These are phyloP conservation scores for Geranomyces michiganensis DNA, from an alignment of 192 early-diverging fungal genomes.

Conservation along the genomic window DNA sequence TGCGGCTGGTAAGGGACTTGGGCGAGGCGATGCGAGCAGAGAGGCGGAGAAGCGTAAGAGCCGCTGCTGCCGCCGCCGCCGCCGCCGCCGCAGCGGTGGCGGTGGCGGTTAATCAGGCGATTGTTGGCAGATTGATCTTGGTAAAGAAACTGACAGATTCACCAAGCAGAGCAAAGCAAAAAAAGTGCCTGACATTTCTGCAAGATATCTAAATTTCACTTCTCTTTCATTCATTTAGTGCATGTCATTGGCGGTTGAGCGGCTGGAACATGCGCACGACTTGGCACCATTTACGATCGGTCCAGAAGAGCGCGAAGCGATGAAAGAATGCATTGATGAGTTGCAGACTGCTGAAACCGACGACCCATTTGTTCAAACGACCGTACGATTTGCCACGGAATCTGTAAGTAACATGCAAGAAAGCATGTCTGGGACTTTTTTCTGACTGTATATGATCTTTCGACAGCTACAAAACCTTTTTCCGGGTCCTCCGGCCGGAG, in stretches of 20 bases:
- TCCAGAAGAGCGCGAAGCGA: not conserved
- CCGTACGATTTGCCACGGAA: not conserved
- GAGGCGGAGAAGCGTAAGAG: not conserved
- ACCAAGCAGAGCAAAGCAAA: too few relatives aligned
- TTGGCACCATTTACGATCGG: not conserved
- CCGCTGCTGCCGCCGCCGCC: not conserved
- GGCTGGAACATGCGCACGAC: not conserved
- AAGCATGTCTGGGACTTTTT: too few relatives aligned
- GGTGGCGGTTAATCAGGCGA: too few relatives aligned
- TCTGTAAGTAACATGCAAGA: conserved; percentile 1
- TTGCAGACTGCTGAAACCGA: not conserved
- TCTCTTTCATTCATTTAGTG: not conserved
- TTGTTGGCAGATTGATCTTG: too few relatives aligned
- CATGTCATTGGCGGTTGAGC: not conserved
- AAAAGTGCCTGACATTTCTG: too few relatives aligned
- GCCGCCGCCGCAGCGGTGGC: too few relatives aligned
- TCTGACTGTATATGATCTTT: too few relatives aligned
- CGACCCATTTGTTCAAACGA: conserved; percentile 1
- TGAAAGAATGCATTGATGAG: conserved; percentile 10
- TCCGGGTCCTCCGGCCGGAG: not conserved
- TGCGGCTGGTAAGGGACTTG: conserved; percentile 1
- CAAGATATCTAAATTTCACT: not conserved
- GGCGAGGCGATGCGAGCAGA: not conserved
- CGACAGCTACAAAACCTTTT: not conserved
- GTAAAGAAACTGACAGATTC: too few relatives aligned